Evolutionary conservation across 345 rosid genomes (phyloP), one percentile per base, ranked within the genome.

Genomic region (Citrus reticulata): DNA sequence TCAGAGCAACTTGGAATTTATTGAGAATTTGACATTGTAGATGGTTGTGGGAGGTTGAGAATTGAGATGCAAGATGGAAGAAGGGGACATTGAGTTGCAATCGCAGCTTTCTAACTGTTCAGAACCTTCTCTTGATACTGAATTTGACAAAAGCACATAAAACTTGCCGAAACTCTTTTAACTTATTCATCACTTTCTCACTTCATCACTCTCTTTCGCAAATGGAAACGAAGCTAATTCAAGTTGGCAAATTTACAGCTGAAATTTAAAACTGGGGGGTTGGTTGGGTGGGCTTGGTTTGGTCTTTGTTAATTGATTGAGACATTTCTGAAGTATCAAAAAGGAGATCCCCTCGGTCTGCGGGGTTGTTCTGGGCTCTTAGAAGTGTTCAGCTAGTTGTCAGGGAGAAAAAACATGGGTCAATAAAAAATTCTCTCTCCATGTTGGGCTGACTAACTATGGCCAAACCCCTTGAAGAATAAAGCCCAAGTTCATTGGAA

Each of bases 31-130:
- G 51, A 46, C 51, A 46, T 46, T 46, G 51, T 13, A 4, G 51
- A 2, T 46, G 51, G 51, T 46, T 46, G 4, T 46, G 51, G 51
- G 51, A 46, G 49, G 49, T 11, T 42, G 49, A 42, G 49, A 42
- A 42, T 42, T 42, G 49, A 11, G 51, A 46, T 46, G 51, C 16
- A 24, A 34, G 9, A 60, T 24, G 69, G 70, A 46, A 24, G 29
- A 64, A 54, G 7, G 9, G 66, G n/a, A 69, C 68, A 30, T 62
- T 30, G 42, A 66, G 54, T 42, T 46, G 77, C 78, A 30, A 81
- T 58, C 74, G 76, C 34, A 34, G 69, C 62, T 78, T 65, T 77
- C 35, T 55, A 49, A 51, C 46, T 75, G 64, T 81, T 54, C 60
- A 42, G 32, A 68, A 30, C 75, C 54, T 61, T 35, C 34, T 9